These are phyloP conservation scores for Aureobasidium namibiae DNA, from an alignment of 2,329 filamentous ascomycete genomes.

Conservation along the genomic window DNA sequence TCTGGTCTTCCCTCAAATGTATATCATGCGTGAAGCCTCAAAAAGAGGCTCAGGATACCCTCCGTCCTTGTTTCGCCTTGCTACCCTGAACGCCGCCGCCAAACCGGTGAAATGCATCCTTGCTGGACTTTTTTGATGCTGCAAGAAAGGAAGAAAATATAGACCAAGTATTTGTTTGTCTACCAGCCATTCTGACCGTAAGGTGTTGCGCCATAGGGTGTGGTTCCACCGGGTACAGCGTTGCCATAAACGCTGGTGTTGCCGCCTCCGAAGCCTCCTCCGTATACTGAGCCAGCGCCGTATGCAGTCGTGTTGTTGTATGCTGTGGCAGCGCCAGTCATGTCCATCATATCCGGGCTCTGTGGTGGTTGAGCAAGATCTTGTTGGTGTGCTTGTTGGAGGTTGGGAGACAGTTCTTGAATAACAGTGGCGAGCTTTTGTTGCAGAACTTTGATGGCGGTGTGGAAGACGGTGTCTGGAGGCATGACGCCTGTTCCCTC, in stretches of 20 bases:
- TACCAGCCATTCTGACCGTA: slow-evolving; percentile 17
- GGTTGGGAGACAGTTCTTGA: slow-evolving; percentile 49
- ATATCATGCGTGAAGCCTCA: background rate
- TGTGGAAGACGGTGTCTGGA: slow-evolving; percentile 80
- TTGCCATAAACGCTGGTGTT: slow-evolving; percentile 56
- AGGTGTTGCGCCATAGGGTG: slow-evolving; percentile 46
- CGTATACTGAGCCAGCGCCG: slow-evolving; percentile 57
- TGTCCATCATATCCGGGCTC: slow-evolving; percentile 41
- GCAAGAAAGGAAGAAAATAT: background rate
- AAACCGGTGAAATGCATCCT: background rate
- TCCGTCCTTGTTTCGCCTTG: background rate
- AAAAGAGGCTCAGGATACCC: background rate
- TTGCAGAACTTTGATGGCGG: slow-evolving; percentile 82
- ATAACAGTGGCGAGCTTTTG: slow-evolving; percentile 81
- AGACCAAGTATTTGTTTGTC: background rate
- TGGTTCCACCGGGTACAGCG: slow-evolving; percentile 51
- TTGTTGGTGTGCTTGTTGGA: slow-evolving; percentile 39
- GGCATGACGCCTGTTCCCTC: slow-evolving; percentile 83
- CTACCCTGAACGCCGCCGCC: background rate
- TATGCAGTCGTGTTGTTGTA: slow-evolving; percentile 59
- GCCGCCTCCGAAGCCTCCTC: slow-evolving; percentile 57
- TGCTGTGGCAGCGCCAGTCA: slow-evolving; percentile 53
- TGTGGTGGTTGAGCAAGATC: slow-evolving; percentile 47
- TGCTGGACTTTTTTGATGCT: slow-evolving; percentile 2
- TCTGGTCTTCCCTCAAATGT: too few relatives aligned